Evolutionary conservation across 2,329 filamentous ascomycete genomes (phyloP), one percentile per base, ranked within the genome.

Genomic region (Fusarium nisikadoi): DNA sequence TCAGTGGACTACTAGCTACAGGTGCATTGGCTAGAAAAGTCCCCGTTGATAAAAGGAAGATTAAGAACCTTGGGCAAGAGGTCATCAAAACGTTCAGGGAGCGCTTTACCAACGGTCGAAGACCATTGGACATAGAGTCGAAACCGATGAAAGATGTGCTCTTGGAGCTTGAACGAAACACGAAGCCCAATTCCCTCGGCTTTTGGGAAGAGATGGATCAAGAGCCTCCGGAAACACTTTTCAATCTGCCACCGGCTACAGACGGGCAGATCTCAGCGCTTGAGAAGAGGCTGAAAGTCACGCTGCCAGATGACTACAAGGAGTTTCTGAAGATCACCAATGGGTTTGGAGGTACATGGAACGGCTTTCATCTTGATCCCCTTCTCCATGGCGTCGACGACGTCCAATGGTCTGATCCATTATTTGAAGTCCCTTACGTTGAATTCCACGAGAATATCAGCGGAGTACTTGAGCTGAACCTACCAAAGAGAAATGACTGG

Each of bases 251-350:
- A 0, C 55, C 71, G 8, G 71, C 73, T 2, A 74, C 68, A 0
- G 62, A 75, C 9, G 62, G 71, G n/a, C 64, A 74, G 27, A 72
- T 75, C 5, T 45, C 27, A 1, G 49, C 41, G 5, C 60, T 75
- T 0, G 73, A 75, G 38, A 31, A 50, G 11, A 74, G n/a, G 20
- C 42, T 75, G 9, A 42, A 58, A 2, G 17, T 47, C 0, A 38
- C 33, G 2, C 33, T 75, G 0, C 73, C 73, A n/a, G 46, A 54
- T 3, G 73, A 75, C 33, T 74, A 74, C 19, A 75, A 75, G 8
- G 63, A 68, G 2, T 75, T 75, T 17, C 35, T 75, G 2, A 72
- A 59, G 23, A 62, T 72, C 17, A 75, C 43, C 17, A 75, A 75
- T 39, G 73, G 73, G 0, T 72, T 74, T 43, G 71, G 65, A 19